A percentile compares a stretch with the other conserved stretches of the same genome.
Conservation (phyloP, 768 basidiomycete genomes). For the Lactarius evosmus region DNA sequence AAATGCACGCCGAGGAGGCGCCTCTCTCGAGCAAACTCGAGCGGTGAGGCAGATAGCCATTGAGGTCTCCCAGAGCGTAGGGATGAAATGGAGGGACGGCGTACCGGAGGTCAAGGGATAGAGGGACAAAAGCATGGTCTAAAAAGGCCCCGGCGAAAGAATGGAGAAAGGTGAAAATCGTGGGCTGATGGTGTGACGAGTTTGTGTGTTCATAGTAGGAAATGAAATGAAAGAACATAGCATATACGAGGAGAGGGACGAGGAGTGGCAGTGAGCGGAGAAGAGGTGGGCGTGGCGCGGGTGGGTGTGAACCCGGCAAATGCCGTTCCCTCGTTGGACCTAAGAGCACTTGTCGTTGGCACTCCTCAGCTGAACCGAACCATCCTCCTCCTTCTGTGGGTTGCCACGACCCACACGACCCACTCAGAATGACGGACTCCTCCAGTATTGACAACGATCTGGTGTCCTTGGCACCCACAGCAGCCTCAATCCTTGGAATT, state of each 20-base stretch:
- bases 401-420: conserved; percentile 25
- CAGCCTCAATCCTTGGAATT: conserved; percentile 58
- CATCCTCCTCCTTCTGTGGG: conserved; percentile 25
- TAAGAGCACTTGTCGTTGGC: conserved; percentile 20
- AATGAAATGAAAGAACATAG: not conserved
- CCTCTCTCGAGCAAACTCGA: conserved; percentile 47
- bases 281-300: not conserved
- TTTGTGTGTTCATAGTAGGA: not conserved
- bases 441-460: conserved; percentile 18
- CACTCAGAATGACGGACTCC: conserved; percentile 24
- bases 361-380: conserved; percentile 8
- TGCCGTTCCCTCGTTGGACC: conserved; percentile 16
- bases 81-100: conserved; percentile 49
- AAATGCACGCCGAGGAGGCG: conserved; percentile 54
- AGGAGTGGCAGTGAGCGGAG: not conserved
- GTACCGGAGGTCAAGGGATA: conserved; percentile 44
- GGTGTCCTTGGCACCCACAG: conserved; percentile 33
- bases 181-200: not conserved
- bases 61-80: conserved; percentile 45
- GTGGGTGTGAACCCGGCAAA: conserved; percentile 4
- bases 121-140: not conserved
- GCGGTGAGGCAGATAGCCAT: conserved; percentile 58
- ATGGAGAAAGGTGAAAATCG: not conserved
- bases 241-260: not conserved
- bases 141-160: not conserved